Percentiles rank a stretch among this genome's conserved stretches.
phyloP scores from a whole-genome alignment of 164 flowering plant genomes.

The Nelumbo lutea region DNA sequence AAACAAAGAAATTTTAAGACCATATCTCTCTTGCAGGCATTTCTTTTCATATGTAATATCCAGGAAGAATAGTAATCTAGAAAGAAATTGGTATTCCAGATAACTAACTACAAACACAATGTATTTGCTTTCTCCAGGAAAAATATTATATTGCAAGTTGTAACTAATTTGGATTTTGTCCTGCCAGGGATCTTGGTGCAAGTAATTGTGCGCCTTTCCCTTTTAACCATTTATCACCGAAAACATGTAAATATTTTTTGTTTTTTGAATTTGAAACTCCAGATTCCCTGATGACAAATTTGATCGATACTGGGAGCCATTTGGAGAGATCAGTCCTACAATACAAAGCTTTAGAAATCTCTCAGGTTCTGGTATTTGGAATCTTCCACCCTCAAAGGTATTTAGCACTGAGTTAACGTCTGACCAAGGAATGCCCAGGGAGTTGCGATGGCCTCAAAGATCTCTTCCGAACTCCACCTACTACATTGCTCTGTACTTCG shows the following conservation, averaged over 20 bases:
- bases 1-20: too few species aligned
- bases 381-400: slow-evolving; percentile 68
- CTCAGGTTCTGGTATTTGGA: slow-evolving; percentile 71
- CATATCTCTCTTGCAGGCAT: too few species aligned
- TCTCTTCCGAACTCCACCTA: slow-evolving; percentile 55
- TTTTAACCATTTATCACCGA: too few species aligned
- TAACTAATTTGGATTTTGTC: neutral
- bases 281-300: slow-evolving; percentile 90
- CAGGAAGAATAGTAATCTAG: too few species aligned
- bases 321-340: slow-evolving; percentile 30
- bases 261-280: slow-evolving; percentile 14
- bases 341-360: slow-evolving; percentile 28
- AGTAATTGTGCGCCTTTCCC: too few species aligned
- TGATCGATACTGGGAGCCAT: slow-evolving; percentile 81
- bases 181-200: too few species aligned
- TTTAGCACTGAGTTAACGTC: slow-evolving; percentile 50
- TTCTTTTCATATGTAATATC: too few species aligned
- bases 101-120: too few species aligned
- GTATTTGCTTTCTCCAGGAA: too few species aligned
- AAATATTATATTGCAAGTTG: neutral
- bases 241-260: slow-evolving; percentile 1
- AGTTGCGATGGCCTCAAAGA: slow-evolving; percentile 62
- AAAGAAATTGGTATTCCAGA: too few species aligned
- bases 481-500: slow-evolving; percentile 78
- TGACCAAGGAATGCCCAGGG: slow-evolving; percentile 23